Conservation (phyloP, 495 filamentous ascomycete species). For the Hyphodiscus hymeniophilus region DNA sequence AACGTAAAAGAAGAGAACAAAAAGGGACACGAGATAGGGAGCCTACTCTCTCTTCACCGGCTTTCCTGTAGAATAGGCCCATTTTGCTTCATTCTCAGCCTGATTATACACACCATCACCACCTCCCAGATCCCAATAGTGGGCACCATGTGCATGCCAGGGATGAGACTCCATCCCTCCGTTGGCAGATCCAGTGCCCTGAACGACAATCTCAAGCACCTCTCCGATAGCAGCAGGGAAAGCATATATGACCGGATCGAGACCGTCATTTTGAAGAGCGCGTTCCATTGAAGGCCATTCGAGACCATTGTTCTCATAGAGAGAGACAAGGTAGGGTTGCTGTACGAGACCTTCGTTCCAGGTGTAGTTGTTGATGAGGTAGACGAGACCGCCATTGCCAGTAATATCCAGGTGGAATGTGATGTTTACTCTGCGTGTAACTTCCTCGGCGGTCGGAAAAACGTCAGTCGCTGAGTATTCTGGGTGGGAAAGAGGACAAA, state of each 20-base stretch:
- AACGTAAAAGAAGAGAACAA: too few species aligned
- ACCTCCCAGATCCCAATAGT: constrained; percentile 50
- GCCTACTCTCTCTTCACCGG: constrained; percentile 45
- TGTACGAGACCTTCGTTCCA: constrained; percentile 38
- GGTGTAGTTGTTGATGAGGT: constrained; percentile 36
- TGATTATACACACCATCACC: constrained; percentile 48
- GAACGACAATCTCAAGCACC: constrained; percentile 52
- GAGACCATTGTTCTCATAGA: constrained; percentile 38
- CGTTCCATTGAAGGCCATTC: constrained; percentile 33
- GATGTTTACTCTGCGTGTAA: constrained; percentile 45
- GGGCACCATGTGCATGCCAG: constrained; percentile 51
- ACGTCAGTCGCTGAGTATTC: constrained; percentile 19
- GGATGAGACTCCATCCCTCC: constrained; percentile 49
- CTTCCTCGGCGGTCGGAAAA: constrained; percentile 42
- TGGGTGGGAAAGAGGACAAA: constrained; percentile 29
- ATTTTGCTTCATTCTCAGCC: constrained; percentile 39
- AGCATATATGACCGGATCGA: constrained; percentile 40
- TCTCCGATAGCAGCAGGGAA: constrained; percentile 50
- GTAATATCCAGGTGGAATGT: constrained; percentile 33
- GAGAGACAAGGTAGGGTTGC: constrained; percentile 46
- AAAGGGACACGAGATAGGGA: too few species aligned
- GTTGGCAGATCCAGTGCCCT: constrained; percentile 35
- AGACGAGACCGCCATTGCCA: constrained; percentile 27
- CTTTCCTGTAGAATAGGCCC: constrained; percentile 23
- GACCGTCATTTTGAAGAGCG: constrained; percentile 38